Base-by-base conservation (phyloP, 208 protist species). In the Trypanosoma cruzi region DNA sequence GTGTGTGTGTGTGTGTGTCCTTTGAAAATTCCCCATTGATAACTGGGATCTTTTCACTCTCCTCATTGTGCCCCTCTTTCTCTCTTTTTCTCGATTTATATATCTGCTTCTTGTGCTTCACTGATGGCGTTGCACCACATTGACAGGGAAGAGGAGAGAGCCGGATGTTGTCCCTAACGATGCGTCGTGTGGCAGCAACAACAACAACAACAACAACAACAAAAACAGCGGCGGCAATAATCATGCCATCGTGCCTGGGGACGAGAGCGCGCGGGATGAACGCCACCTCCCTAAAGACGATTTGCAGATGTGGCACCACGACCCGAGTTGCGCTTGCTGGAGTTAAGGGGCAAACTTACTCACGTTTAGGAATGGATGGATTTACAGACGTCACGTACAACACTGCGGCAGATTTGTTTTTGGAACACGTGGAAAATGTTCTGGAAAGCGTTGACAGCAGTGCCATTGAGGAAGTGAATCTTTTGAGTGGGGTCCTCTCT, bases 331-430 rank as follows among this genome's bases (percentile, higher is more conserved):
- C 52, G 22, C 4, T 42, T 52, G 59, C 55, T 29, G 26, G 31
- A 54, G 50, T 46, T 3, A 28, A 74, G 73, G 2, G 40, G 68
- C 7, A 63, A 36, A 74, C 73, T 67, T 84, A 85, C 73, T 89
- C 85, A 6, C 81, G 80, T 52, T 63, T 83, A 2, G 90, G 90
- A 44, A 96, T 96, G 90, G 85, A 91, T 50, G 90, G 90, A 46
- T 96, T 94, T 72, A 93, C 84, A 0, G 84, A 96, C 64, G 65
- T 85, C 16, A 75, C 67, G 63, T 96, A 82, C 80, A 93, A 96
- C 63, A 61, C 68, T 34, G 80, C 84, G 1, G 88, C 86, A 20
- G 91, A 96, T 49, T 66, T 50, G 6, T 89, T 94, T 44, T 64
- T 96, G 0, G 81, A 93, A 44, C 67, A 68, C 20, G 22, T 96